phyloP scores from a whole-genome alignment of 2,329 filamentous ascomycete genomes.

The Cladosporium oxysporum region DNA sequence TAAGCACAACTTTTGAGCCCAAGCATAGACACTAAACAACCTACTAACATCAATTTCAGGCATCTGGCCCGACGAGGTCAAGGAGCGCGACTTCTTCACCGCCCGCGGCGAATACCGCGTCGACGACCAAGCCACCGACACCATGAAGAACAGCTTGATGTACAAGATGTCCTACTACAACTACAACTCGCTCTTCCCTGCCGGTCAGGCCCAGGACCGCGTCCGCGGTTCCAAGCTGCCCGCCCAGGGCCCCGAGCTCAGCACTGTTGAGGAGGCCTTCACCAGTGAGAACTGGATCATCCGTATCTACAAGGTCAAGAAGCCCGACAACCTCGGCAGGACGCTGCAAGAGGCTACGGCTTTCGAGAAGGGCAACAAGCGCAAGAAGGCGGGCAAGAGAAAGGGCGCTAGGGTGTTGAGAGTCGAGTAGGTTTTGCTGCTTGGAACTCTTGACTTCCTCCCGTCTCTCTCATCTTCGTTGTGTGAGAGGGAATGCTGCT shows the following conservation, averaged over 20 bases:
- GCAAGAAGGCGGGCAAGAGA: constrained; percentile 74
- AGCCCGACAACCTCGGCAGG: constrained; percentile 91
- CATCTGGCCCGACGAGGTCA: constrained; percentile 99
- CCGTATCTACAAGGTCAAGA: constrained; percentile 99
- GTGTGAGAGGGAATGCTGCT: not conserved
- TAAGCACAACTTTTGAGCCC: constrained; percentile 20
- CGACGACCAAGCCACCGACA: constrained; percentile 87
- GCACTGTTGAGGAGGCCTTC: constrained; percentile 92
- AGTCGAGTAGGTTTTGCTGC: constrained; percentile 59
- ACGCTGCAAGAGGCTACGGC: constrained; percentile 71
- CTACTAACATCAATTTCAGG: constrained; percentile 28
- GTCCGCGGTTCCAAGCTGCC: constrained; percentile 81
- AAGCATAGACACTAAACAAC: no score
- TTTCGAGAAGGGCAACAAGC: constrained; percentile 80
- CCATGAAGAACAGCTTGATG: constrained; percentile 99
- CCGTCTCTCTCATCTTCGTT: not conserved
- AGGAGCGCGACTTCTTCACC: constrained; percentile 96
- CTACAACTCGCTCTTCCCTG: constrained; percentile 86
- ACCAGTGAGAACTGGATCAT: constrained; percentile 99
- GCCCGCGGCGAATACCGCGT: constrained; percentile 90
- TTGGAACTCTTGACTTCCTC: not conserved
- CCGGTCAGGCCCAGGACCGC: constrained; percentile 85
- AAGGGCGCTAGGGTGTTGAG: constrained; percentile 70
- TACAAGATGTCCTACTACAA: constrained; percentile 99
- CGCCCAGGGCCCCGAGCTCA: constrained; percentile 80